Evolutionary conservation across 2,329 filamentous ascomycete genomes (phyloP), one percentile per base, ranked within the genome.

Genomic region (Cadophora malorum): DNA sequence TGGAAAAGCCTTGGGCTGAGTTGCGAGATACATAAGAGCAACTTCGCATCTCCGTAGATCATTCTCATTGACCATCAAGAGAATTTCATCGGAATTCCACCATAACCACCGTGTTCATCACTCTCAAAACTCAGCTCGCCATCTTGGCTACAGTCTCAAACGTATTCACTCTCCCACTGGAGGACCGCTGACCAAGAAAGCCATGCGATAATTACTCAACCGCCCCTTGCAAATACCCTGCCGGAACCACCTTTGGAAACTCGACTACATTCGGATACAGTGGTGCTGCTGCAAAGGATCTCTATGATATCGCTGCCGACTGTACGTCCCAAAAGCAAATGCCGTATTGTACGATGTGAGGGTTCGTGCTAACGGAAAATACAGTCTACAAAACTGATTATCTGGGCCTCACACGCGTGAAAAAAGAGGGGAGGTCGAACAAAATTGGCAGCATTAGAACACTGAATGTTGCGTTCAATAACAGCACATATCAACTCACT

Each of bases 381-480:
- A 8, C 31, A 62, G 59, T 62, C 58, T 62, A 38, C 59, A 50
- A n/a, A 10, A 62, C 59, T 21, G 38, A 47, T 31, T 62, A 49
- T 50, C 59, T 62, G 6, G 59, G 59, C 12, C 45, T 62, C 2
- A 62, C 23, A 49, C 41, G 49, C 19, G 59, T 35, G 21, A 47
- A 47, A 14, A 62, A 47, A 31, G 23, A 47, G 38, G 59, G 59
- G 1, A 62, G 12, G 14, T 10, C 59, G 31, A 50, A 62, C 16
- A 62, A 49, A 49, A 16, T 62, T 16, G 59, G 59, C 10, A 62
- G 59, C 14, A 62, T 62, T 38, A 62, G 41, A 33, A 62, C 59
- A 4, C 23, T 62, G 23, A 31, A 62, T 50, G 59, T 62, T 9
- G 49, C 59, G 19, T 62, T 28, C 23, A 62, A 62, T 12, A 49